phyloP scores from a whole-genome alignment of 2,329 filamentous ascomycete genomes.

The Curvularia sp. region DNA sequence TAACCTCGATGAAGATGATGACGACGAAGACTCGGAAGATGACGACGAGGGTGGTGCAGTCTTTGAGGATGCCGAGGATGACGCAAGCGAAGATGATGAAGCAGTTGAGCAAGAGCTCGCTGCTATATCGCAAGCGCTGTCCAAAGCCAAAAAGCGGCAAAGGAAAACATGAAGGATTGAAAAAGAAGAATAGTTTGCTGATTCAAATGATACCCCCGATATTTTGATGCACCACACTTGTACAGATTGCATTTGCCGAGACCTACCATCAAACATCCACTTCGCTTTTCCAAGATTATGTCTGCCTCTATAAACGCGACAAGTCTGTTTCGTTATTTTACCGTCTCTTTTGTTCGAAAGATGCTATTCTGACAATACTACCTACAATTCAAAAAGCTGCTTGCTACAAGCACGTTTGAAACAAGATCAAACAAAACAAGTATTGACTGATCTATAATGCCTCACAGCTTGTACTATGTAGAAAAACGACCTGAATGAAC shows the following conservation, averaged over 20 bases:
- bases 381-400: no score
- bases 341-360: no score
- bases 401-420: no score
- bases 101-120: constrained; percentile 45
- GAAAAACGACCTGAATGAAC: no score
- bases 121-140: constrained; percentile 45
- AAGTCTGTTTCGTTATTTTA: not conserved
- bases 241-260: not conserved
- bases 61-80: constrained; percentile 22
- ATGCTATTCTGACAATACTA: no score
- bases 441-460: no score
- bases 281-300: not conserved
- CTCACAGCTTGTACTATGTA: no score
- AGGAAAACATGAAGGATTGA: constrained; percentile 22
- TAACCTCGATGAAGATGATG: constrained; percentile 26
- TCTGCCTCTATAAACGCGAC: not conserved
- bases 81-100: constrained; percentile 39
- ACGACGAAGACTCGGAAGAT: constrained; percentile 32
- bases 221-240: constrained; percentile 1
- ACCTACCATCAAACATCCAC: not conserved
- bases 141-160: constrained; percentile 46
- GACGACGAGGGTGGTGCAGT: constrained; percentile 27
- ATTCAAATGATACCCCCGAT: constrained; percentile 41
- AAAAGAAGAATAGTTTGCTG: constrained; percentile 15
- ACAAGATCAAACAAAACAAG: no score